These are phyloP conservation scores for Colletotrichum sp. DNA, from an alignment of 2,329 filamentous ascomycete species.

Conservation along the genomic window DNA sequence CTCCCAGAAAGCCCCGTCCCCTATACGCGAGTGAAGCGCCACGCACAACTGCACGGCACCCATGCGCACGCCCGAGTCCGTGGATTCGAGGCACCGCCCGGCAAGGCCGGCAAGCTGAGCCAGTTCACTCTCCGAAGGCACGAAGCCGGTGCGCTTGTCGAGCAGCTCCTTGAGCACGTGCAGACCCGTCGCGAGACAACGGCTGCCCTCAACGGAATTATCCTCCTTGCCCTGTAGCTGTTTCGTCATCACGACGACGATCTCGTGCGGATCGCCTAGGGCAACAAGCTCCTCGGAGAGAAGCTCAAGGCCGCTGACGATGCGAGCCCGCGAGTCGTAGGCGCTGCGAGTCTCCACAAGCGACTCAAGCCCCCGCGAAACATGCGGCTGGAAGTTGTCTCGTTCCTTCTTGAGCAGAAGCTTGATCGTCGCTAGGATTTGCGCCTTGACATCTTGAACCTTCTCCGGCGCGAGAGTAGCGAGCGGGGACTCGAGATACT, in stretches of 20 bases:
- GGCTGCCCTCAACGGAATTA: constrained; percentile 47
- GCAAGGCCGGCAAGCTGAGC: constrained; percentile 54
- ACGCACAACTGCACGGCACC: constrained; percentile 83
- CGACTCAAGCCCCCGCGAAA: constrained; percentile 70
- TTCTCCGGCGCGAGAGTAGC: constrained; percentile 64
- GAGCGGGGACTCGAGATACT: constrained; percentile 71
- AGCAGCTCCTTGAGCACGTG: constrained; percentile 67
- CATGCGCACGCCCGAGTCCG: constrained; percentile 69
- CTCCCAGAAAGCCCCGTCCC: constrained; percentile 70
- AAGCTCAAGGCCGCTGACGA: constrained; percentile 75
- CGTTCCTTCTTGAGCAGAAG: constrained; percentile 73
- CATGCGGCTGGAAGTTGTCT: constrained; percentile 69
- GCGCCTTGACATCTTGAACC: constrained; percentile 73
- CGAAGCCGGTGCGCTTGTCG: constrained; percentile 50
- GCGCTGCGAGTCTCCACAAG: constrained; percentile 68
- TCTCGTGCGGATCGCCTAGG: constrained; percentile 68
- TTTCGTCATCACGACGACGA: constrained; percentile 57
- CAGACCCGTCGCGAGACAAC: constrained; percentile 66
- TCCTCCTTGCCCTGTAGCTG: constrained; percentile 52
- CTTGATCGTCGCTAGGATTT: constrained; percentile 76
- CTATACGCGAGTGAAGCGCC: constrained; percentile 67
- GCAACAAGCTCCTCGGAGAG: constrained; percentile 74
- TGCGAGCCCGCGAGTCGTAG: constrained; percentile 73
- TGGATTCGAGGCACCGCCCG: constrained; percentile 62
- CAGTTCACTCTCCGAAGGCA: constrained; percentile 58